Conservation (phyloP, 2,329 filamentous ascomycete species). For the Ascochyta pisi region DNA sequence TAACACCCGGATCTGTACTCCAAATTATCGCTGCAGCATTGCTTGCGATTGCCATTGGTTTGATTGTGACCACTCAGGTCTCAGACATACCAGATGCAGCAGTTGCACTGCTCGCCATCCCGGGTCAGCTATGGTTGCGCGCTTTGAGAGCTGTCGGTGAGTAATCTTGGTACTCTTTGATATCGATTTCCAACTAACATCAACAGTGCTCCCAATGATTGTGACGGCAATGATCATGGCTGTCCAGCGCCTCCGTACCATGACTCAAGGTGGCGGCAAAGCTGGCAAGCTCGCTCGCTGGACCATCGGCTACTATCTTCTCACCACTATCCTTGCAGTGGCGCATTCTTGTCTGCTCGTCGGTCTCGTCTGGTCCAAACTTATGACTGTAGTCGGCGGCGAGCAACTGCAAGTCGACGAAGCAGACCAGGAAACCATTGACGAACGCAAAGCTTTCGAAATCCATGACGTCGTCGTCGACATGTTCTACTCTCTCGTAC, state of each 20-base stretch:
- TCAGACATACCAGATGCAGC: conserved; percentile 54
- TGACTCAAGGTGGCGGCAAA: conserved; percentile 53
- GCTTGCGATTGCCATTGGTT: conserved; percentile 59
- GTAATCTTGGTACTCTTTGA: conserved; percentile 19
- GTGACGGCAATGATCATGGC: conserved; percentile 61
- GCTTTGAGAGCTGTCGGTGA: conserved; percentile 58
- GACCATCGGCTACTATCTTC: conserved; percentile 59
- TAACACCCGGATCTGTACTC: conserved; percentile 54
- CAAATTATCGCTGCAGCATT: conserved; percentile 60
- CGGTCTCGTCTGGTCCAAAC: conserved; percentile 56
- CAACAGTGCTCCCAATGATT: conserved; percentile 60
- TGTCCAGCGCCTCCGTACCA: conserved; percentile 56
- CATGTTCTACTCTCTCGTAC: conserved; percentile 59
- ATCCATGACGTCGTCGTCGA: conserved; percentile 56
- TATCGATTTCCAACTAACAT: neutral
- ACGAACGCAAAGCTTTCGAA: conserved; percentile 44
- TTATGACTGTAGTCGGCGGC: conserved; percentile 51
- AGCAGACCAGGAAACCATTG: conserved; percentile 42
- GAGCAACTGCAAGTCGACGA: conserved; percentile 42
- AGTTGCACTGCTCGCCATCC: conserved; percentile 55
- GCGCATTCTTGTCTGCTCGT: conserved; percentile 56
- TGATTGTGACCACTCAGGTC: conserved; percentile 54
- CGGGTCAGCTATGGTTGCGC: conserved; percentile 59
- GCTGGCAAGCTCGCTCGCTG: conserved; percentile 54
- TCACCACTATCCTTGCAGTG: conserved; percentile 60